Conservation (phyloP, 352 stramenopile species). For the Globisporangium alternatum region DNA sequence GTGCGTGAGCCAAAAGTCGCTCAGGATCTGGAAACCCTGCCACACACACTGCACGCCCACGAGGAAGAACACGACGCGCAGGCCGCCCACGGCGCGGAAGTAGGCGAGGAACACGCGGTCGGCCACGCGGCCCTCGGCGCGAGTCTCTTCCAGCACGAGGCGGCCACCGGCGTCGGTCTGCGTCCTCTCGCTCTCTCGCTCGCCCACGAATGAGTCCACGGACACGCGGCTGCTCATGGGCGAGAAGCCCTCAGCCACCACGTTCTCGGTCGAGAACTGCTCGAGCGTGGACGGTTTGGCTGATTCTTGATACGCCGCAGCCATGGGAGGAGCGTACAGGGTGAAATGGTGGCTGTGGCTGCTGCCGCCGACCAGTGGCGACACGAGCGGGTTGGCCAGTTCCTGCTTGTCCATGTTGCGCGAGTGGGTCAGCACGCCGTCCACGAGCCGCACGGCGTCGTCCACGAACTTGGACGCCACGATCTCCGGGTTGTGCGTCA, state of each 20-base stretch:
- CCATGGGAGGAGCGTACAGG: constrained; percentile 9
- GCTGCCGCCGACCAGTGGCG: constrained; percentile 30
- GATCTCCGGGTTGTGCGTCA: constrained; percentile 68
- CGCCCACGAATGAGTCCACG: constrained; percentile 34
- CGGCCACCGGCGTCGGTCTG: background rate
- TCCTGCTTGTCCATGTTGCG: constrained; percentile 37
- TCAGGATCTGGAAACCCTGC: constrained; percentile 81
- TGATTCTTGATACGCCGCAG: constrained; percentile 5
- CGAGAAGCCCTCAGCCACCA: constrained; percentile 32
- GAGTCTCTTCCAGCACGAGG: constrained; percentile 33
- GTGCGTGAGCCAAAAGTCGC: constrained; percentile 91
- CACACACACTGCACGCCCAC: constrained; percentile 73
- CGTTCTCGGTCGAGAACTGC: constrained; percentile 26
- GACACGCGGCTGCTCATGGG: constrained; percentile 24
- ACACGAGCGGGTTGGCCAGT: constrained; percentile 29
- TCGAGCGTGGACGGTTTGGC: constrained; percentile 17
- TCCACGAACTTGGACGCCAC: constrained; percentile 61
- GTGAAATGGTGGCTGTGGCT: constrained; percentile 1
- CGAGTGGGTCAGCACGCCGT: constrained; percentile 43
- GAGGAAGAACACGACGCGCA: constrained; percentile 42
- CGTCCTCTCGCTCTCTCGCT: constrained; percentile 11
- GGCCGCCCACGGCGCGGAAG: constrained; percentile 38
- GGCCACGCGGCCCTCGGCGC: constrained; percentile 31
- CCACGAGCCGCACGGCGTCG: constrained; percentile 49
- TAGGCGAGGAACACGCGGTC: constrained; percentile 46